Percentiles rank a stretch among this genome's conserved stretches.
These are phyloP conservation scores for Acorus gramineus DNA, from an alignment of 106 monocot species.

Conservation along the genomic window DNA sequence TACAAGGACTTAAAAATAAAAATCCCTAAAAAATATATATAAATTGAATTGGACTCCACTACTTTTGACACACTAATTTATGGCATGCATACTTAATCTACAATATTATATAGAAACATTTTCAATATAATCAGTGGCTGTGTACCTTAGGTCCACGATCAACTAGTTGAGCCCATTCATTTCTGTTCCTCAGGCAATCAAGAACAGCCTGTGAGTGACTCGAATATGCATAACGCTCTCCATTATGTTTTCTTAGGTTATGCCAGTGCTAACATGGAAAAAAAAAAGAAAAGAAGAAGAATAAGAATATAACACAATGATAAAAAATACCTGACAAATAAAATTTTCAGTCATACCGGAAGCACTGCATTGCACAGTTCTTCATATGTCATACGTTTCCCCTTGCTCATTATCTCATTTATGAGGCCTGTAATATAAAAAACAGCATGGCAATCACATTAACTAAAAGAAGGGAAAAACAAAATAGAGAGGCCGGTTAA, in stretches of 20 bases:
- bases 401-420: constrained; percentile 63
- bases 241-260: constrained; percentile 72
- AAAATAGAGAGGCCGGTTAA: neutral
- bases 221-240: constrained; percentile 68
- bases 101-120: too few species aligned
- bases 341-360: constrained; percentile 31
- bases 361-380: constrained; percentile 70
- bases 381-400: constrained; percentile 42
- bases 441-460: neutral
- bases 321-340: neutral
- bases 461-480: neutral
- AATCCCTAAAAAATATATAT: too few species aligned
- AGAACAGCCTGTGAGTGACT: constrained; percentile 74
- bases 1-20: too few species aligned
- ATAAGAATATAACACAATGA: neutral
- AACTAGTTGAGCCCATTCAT: constrained; percentile 87
- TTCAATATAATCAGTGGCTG: too few species aligned
- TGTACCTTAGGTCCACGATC: constrained; percentile 62
- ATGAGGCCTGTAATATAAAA: constrained; percentile 51
- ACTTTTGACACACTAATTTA: too few species aligned
- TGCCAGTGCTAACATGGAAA: constrained; percentile 49
- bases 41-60: too few species aligned
- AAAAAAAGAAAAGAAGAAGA: constrained; percentile 4
- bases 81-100: too few species aligned
- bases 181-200: constrained; percentile 72